Base-by-base conservation (phyloP, 768 basidiomycete genomes). In the Suillus brevipes region DNA sequence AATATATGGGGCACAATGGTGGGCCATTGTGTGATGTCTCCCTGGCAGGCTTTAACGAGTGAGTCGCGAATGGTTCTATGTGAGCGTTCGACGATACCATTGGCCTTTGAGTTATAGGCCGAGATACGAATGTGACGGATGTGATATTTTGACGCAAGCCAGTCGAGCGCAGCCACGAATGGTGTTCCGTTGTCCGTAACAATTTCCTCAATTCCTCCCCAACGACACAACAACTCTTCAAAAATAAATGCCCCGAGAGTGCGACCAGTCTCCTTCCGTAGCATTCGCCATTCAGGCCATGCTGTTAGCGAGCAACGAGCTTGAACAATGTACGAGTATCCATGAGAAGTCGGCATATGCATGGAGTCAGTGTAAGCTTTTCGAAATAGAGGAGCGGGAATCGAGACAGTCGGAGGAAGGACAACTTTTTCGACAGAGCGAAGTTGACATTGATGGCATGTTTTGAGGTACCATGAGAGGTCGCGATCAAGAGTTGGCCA, bases 181-280 rank as follows among this genome's bases (percentile, higher is more conserved):
- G 73, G 73, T 0, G 74, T 65, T 0, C 79, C 73, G 66, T 84
- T 85, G 64, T 85, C 82, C 0, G 78, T 81, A 0, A 83, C 74
- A 20, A 84, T 78, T 28, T 78, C 70, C 0, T 14, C 23, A 0
- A 81, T 23, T 20, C 75, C 71, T 3, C 81, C 82, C 81, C 81
- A 83, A 20, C 74, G 60, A 64, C 76, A 80, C 60, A 23, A n/a
- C 3, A 38, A 73, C 31, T 81, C 75, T 61, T 80, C 66, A 31
- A 78, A 78, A 36, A 83, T 69, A 60, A 76, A 82, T 20, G 69
- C 47, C 3, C 69, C 74, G 0, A 81, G 45, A 0, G 71, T 66
- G 1, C 61, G 31, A 0, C 65, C 75, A 0, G 72, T 79, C 61
- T 82, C 78, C 0, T 63, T 64, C 3, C 68, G 56, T 0, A 82